Conservation (phyloP, 495 filamentous ascomycete species). For the Glonium stellatum region DNA sequence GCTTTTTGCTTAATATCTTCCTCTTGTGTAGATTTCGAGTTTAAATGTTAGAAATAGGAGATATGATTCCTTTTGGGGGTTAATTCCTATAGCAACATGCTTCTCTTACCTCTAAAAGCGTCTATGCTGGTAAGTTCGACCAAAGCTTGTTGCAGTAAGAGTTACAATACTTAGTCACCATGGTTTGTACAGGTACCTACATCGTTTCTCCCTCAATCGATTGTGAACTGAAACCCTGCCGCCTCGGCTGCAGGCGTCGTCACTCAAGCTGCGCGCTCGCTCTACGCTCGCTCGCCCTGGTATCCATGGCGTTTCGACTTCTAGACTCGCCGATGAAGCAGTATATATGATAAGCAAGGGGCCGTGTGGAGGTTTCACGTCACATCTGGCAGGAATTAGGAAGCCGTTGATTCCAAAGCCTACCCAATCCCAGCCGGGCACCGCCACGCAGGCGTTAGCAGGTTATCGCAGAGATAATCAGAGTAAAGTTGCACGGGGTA, state of each 20-base stretch:
- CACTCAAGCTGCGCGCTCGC: conserved; percentile 48
- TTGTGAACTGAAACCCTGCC: conserved; percentile 42
- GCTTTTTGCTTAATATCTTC: too few relatives aligned
- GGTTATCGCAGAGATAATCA: conserved; percentile 55
- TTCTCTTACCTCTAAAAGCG: too few relatives aligned
- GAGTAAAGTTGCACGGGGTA: conserved; percentile 48
- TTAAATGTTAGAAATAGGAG: too few relatives aligned
- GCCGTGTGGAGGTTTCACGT: conserved; percentile 45
- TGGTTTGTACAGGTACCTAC: conserved; percentile 33
- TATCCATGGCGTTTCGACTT: conserved; percentile 56
- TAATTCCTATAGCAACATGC: too few relatives aligned
- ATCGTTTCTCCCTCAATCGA: conserved; percentile 38
- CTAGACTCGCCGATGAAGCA: conserved; percentile 62
- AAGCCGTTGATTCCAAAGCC: conserved; percentile 50
- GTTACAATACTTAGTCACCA: neutral
- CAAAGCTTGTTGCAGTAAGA: too few relatives aligned
- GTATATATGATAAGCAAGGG: conserved; percentile 52
- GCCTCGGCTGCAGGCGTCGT: neutral
- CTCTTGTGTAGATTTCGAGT: too few relatives aligned
- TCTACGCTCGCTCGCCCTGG: conserved; percentile 55
- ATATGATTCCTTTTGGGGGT: too few relatives aligned
- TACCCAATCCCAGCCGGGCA: conserved; percentile 44
- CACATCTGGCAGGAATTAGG: conserved; percentile 47
- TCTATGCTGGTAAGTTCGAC: too few relatives aligned
- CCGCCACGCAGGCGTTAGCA: conserved; percentile 42